Base-by-base conservation (phyloP, 108 stramenopile genomes). In the Bacterosira constricta region DNA sequence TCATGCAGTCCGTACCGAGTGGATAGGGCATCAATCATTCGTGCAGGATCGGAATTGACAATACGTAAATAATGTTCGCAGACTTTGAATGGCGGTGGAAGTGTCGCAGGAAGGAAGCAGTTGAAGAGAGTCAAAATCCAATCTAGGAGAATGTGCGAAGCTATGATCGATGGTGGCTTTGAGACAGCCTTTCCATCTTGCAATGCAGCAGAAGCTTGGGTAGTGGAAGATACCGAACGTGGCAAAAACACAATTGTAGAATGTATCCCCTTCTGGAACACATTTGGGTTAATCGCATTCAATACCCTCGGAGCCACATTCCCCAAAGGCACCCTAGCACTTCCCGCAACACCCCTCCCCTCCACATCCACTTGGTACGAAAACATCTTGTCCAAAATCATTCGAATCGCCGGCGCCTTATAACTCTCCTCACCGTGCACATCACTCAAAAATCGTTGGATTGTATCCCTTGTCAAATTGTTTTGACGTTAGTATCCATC, bases 401-500 rank as follows among this genome's bases (percentile, higher is more conserved):
- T 50, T 59, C 67, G 64, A 27, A 83, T 75, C 0, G 57, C 50
- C 1, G 75, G 53, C 38, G 75, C 63, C 58, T 91, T 88, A 71
- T 81, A 88, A 30, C 85, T 87, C 27, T 90, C 88, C 52, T 94
- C 93, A 31, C 93, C 93, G 32, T 94, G 79, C 23, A 94, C 77
- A 42, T 94, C 93, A 13, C 85, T 80, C 37, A 94, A 59, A 75
- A 91, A 94, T 49, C 90, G 80, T 65, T 91, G 93, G 3, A 94
- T 34, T 27, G 90, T 94, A 67, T 94, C 93, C 35, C 93, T 59
- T 17, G 77, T 69, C 21, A 94, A 51, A 8, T 66, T 46, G 1
- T 86, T 83, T 63, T 86, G 88, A 36, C 91, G 90, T 79, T 90
- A 89, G 51, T 87, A 94, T 20, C 84, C 77, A 80, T 94, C 93